Evolutionary conservation across 208 protist species (phyloP).

Genomic region (Spongospora subterranea): DNA sequence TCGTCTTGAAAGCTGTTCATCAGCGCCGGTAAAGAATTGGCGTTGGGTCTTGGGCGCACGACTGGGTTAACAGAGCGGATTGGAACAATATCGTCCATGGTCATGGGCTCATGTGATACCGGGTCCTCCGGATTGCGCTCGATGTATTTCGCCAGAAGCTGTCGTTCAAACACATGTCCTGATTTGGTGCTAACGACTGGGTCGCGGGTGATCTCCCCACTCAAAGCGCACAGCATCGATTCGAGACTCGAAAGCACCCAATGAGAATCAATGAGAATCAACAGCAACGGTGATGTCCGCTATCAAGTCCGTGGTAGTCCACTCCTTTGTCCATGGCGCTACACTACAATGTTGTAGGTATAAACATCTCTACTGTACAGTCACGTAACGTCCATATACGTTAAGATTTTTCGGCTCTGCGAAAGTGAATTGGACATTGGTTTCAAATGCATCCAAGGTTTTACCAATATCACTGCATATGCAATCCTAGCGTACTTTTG

Average conservation of each 20-base stretch:
- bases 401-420: too few species aligned
- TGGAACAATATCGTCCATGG: constrained; percentile 46
- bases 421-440: too few species aligned
- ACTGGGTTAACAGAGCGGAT: constrained; percentile 48
- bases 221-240: constrained; percentile 71
- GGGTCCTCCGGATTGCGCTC: constrained; percentile 78
- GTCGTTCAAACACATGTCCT: constrained; percentile 92
- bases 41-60: constrained; percentile 71
- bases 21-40: constrained; percentile 86
- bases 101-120: constrained; percentile 50
- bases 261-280: background rate
- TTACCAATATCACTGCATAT: too few species aligned
- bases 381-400: too few species aligned
- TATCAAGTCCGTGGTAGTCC: too few species aligned
- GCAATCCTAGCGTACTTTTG: too few species aligned
- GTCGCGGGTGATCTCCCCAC: constrained; percentile 82
- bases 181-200: constrained; percentile 91
- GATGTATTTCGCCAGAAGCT: constrained; percentile 92
- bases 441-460: too few species aligned
- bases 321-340: too few species aligned
- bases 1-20: constrained; percentile 93
- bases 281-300: too few species aligned
- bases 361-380: too few species aligned
- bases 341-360: too few species aligned
- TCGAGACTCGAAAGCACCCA: too few species aligned